These are phyloP conservation scores for Alternaria triticina DNA, from an alignment of 2,329 filamentous ascomycete species.

Conservation along the genomic window DNA sequence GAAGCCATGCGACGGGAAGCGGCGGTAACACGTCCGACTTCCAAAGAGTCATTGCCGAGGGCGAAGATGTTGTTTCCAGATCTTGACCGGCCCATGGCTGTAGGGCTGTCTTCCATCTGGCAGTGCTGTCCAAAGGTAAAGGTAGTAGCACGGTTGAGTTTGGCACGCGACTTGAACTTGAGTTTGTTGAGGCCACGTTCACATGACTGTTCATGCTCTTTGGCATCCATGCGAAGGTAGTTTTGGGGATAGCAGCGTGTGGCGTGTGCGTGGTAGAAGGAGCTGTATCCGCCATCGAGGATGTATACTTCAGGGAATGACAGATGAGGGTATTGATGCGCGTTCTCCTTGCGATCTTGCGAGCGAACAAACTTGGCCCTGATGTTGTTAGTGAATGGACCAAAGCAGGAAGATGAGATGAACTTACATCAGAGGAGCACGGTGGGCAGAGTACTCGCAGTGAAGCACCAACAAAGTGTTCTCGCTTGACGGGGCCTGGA, in stretches of 20 bases:
- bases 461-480: constrained; percentile 90
- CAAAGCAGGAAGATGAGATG: background rate
- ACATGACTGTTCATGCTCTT: constrained; percentile 89
- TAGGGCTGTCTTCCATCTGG: constrained; percentile 69
- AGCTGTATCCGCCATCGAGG: constrained; percentile 92
- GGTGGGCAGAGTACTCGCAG: constrained; percentile 97
- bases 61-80: constrained; percentile 40
- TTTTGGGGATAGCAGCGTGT: constrained; percentile 88
- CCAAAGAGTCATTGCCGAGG: constrained; percentile 40
- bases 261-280: constrained; percentile 82
- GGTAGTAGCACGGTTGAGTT: constrained; percentile 85
- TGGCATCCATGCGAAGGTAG: constrained; percentile 95
- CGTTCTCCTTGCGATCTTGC: constrained; percentile 84
- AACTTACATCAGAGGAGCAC: constrained; percentile 84
- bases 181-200: constrained; percentile 94
- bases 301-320: constrained; percentile 99
- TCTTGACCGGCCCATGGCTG: constrained; percentile 47
- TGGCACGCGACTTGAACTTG: constrained; percentile 74
- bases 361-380: constrained; percentile 87
- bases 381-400: constrained; percentile 22
- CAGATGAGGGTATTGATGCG: constrained; percentile 82
- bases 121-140: constrained; percentile 88
- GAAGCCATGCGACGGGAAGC: constrained; percentile 48
- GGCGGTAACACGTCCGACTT: constrained; percentile 34
- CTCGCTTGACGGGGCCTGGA: constrained; percentile 66